Evolutionary conservation across 441 rosid genomes (phyloP).

Genomic region (Pelargonium citronellum): DNA sequence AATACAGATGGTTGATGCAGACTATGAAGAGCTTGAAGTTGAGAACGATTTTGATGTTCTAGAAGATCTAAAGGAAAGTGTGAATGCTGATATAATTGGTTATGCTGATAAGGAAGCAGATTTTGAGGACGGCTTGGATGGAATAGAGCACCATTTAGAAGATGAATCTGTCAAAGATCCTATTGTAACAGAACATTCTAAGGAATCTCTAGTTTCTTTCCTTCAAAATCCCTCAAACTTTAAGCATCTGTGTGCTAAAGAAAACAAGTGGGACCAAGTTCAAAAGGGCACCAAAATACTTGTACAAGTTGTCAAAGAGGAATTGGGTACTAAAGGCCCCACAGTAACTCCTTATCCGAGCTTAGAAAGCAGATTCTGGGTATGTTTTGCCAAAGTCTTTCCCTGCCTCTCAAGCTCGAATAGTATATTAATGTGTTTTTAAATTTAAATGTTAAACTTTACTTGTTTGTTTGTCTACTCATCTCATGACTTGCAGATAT

Average conservation of each 20-base stretch:
- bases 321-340: constrained; percentile 90
- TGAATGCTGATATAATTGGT: constrained; percentile 51
- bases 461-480: constrained; percentile 19
- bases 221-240: constrained; percentile 30
- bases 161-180: constrained; percentile 35
- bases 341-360: constrained; percentile 83
- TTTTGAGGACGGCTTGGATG: constrained; percentile 41
- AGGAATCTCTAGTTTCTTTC: constrained; percentile 29
- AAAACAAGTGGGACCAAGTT: constrained; percentile 66
- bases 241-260: constrained; percentile 26
- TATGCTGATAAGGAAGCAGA: constrained; percentile 40
- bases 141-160: constrained; percentile 36
- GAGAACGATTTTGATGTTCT: constrained; percentile 61
- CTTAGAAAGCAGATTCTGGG: constrained; percentile 94
- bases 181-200: constrained; percentile 30
- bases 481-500: constrained; percentile 43
- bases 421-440: neutral
- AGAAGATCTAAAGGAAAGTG: constrained; percentile 39
- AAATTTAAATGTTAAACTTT: neutral
- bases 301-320: constrained; percentile 98
- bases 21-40: constrained; percentile 55
- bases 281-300: constrained; percentile 82
- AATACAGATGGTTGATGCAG: constrained; percentile 29
- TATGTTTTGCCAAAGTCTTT: constrained; percentile 28
- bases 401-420: constrained; percentile 10